Base-by-base conservation (phyloP, 805 yeast genomes). In the Candida nanaspora region DNA sequence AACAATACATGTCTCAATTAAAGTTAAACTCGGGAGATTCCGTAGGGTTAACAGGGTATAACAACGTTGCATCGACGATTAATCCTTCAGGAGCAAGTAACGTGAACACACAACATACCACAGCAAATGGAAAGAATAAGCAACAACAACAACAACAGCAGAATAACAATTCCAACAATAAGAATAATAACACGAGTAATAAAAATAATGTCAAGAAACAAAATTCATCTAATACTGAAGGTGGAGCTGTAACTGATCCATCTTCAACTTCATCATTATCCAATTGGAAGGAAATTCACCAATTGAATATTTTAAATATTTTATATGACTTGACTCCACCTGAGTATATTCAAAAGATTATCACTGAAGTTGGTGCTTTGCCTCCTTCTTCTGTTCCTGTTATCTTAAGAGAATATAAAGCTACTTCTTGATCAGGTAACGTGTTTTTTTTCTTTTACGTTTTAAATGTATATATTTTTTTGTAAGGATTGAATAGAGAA, bases 341-440 rank as follows among this genome's bases (percentile, higher is more conserved):
- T 13, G 86, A 82, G 50, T 86, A 84, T 56, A 86, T 93, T 53
- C 89, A 91, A 59, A 93, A 93, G 66, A 87, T 93, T 44, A 87
- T 93, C 41, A 93, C 98, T 2, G 98, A 93, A 61, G 78, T 91
- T 48, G 98, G 98, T 23, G 86, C 95, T 2, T 71, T 93, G 50
- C 98, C 98, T 10, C 96, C 98, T 33, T 84, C 95, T n/a, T 87
- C 98, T 2, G 98, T 93, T 43, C 98, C 98, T 22, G 98, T 93
- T 37, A 86, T 93, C 46, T 68, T 93, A 52, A 78, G 98, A 64
- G 98, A 93, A 62, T 93, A 91, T 62, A 86, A 87, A 62, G 55
- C 59, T 40, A 46, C 56, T n/a, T 50, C 52, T 37, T 58, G 16
- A 20, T 22, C 13, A 26, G 22, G 15, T 33, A n/a, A n/a, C n/a